Conservation (phyloP, 139 green algal species). For the Tetradesmus lagerheimii region DNA sequence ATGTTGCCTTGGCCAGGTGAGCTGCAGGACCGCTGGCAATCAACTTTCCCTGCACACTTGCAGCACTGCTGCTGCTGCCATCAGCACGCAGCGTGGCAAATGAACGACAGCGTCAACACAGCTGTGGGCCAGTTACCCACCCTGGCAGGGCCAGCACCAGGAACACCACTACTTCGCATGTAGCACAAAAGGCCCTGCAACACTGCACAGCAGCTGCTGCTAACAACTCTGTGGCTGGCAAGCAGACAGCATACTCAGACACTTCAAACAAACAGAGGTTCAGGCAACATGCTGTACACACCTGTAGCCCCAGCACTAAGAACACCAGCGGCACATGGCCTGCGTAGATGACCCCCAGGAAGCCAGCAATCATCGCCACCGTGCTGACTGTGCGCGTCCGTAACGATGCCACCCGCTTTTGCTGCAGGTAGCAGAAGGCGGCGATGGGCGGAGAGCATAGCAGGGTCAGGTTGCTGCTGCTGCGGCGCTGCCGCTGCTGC, state of each 20-base stretch:
- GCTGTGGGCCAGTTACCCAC: no score
- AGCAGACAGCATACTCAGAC: no score
- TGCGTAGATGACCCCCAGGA: conserved; percentile 77
- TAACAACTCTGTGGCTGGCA: no score
- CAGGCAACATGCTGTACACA: neutral
- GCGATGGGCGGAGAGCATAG: neutral
- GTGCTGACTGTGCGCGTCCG: conserved; percentile 77
- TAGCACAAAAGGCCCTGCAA: neutral
- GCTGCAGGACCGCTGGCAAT: no score
- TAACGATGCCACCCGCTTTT: conserved; percentile 72
- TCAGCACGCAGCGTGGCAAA: no score
- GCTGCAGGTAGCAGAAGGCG: conserved; percentile 39
- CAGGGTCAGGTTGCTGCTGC: neutral
- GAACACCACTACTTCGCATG: no score
- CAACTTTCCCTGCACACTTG: no score
- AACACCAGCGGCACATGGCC: conserved; percentile 90
- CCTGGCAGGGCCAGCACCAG: neutral
- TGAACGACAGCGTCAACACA: no score
- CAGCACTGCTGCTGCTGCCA: neutral
- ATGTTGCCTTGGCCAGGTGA: no score
- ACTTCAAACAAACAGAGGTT: neutral
- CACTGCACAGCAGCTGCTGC: no score
- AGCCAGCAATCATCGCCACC: conserved; percentile 81
- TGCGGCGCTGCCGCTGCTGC: neutral
- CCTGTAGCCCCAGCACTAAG: conserved; percentile 88